These are phyloP conservation scores for Phtheirospermum japonicum DNA, from an alignment of 257 asterid species.

Conservation along the genomic window DNA sequence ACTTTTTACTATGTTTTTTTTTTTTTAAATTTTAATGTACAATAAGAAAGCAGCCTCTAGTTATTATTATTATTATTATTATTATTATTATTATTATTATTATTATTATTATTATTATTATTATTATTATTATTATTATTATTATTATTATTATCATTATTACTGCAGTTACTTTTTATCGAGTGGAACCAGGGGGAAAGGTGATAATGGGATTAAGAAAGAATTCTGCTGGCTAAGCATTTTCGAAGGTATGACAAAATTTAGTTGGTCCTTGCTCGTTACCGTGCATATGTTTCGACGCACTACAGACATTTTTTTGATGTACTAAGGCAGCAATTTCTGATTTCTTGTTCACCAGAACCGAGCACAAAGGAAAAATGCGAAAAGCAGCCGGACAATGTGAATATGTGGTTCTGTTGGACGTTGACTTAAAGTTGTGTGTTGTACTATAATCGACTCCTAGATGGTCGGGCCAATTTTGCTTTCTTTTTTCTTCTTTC, in stretches of 20 bases:
- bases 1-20: no score
- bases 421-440: not conserved
- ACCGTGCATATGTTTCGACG: no score
- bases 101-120: no score
- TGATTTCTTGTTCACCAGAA: constrained; percentile 23
- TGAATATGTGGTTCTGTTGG: constrained; percentile 16
- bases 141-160: not conserved
- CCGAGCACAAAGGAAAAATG: constrained; percentile 7
- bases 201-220: constrained; percentile 64
- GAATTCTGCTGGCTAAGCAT: constrained; percentile 31
- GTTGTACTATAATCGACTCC: not conserved
- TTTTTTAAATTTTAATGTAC: no score
- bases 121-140: no score
- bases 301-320: no score
- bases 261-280: not conserved
- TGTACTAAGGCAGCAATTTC: not conserved
- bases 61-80: no score
- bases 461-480: constrained; percentile 9
- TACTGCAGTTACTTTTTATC: constrained; percentile 62
- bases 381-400: constrained; percentile 27
- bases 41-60: no score
- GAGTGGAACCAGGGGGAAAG: constrained; percentile 60
- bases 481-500: constrained; percentile 2
- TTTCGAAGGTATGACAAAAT: constrained; percentile 26
- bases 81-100: no score